Evolutionary conservation across 2,329 filamentous ascomycete species (phyloP), one percentile per base, ranked within the genome.

Genomic region (Pseudomassariella vexata): DNA sequence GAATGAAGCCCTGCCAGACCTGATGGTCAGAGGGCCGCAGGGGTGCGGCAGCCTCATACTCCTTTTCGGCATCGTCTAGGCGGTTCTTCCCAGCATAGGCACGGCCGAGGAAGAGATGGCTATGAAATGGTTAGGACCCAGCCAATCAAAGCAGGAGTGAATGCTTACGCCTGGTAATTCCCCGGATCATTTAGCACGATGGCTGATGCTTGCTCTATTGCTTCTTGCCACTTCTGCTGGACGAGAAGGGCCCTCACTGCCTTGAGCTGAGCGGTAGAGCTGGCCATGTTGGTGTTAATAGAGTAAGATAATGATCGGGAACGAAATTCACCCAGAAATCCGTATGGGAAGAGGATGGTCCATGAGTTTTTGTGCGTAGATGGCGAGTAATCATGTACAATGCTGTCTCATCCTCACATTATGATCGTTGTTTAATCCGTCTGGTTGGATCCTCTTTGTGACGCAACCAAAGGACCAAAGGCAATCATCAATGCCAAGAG

Each of bases 1-100:
- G 85, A 56, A 92, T 74, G 27, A 98, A 66, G 1, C 92, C 92
- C 54, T 95, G 85, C 87, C 86, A 96, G 44, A 85, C 85, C 48
- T 90, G 84, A n/a, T 77, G 66, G 45, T 95, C 88, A 12, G 76
- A 67, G 1, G 80, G 76, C 42, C 86, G 89, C 39, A 86, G 65
- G 14, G 69, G 66, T 5, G 83, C 76, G 2, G 90, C 92, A 19
- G 73, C 68, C 24, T 72, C 67, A 57, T 96, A 96, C 2, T 80
- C 76, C 20, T 70, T 73, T 46, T 92, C 88, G 0, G 92, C 80
- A 24, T 86, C 82, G 6, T 83, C 77, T 6, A 72, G 61, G 39
- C 79, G 73, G 38, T 77, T 76, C 40, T 82, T 73, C 55, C 88
- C 92, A 56, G 94, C 87, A 27, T 82, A 67, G 2, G 85, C 84